Evolutionary conservation across 495 filamentous ascomycete genomes (phyloP).

Genomic region (Pyronema omphalodes): DNA sequence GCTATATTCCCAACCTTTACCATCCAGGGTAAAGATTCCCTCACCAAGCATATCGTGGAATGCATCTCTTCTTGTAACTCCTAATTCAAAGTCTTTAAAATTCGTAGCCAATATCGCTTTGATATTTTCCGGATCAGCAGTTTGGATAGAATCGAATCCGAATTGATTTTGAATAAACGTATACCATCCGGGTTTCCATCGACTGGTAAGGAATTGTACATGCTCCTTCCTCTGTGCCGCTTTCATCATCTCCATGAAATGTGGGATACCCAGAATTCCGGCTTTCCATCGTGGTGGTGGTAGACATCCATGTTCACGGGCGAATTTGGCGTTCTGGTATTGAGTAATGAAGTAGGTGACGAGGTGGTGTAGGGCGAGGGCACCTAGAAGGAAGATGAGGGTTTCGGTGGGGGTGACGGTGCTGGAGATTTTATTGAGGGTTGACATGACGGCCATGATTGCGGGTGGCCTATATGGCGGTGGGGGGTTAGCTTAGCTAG

Average conservation of each 20-base stretch:
- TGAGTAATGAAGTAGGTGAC: conserved; percentile 16
- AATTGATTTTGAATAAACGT: background rate
- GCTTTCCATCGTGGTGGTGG: conserved; percentile 15
- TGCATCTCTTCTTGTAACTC: conserved; percentile 28
- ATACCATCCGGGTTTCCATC: conserved; percentile 28
- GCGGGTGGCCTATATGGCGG: too few relatives aligned
- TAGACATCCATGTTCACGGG: conserved; percentile 28
- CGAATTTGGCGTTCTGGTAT: conserved; percentile 23
- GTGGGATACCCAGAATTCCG: conserved; percentile 24
- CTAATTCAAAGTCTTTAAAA: conserved; percentile 43
- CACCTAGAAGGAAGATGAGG: too few relatives aligned
- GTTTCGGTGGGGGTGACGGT: too few relatives aligned
- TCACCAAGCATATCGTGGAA: conserved; percentile 42
- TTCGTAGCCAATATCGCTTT: conserved; percentile 41
- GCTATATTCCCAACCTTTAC: conserved; percentile 45
- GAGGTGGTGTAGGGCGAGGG: conserved; percentile 19
- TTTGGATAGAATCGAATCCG: conserved; percentile 14
- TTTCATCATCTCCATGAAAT: conserved; percentile 21
- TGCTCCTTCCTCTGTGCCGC: conserved; percentile 25
- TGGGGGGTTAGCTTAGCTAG: too few relatives aligned
- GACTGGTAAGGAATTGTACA: conserved; percentile 26
- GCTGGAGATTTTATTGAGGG: too few relatives aligned
- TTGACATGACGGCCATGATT: too few relatives aligned
- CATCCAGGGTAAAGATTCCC: conserved; percentile 56
- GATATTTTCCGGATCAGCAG: conserved; percentile 61